Percentiles rank a stretch among this genome's conserved stretches.
phyloP scores from a whole-genome alignment of 2,329 filamentous ascomycete species.

The Penicillium griseofulvum region DNA sequence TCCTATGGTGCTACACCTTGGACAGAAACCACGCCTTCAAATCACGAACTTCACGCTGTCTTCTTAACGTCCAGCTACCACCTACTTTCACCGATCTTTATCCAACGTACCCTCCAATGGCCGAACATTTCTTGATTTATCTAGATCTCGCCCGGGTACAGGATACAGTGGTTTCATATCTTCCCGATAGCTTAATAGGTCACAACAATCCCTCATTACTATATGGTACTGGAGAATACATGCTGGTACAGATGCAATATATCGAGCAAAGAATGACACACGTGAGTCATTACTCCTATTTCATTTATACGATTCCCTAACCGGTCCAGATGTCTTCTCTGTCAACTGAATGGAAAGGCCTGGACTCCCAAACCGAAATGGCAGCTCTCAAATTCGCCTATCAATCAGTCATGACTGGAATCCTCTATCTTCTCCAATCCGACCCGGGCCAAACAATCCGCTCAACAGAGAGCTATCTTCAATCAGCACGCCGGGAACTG shows the following conservation, averaged over 20 bases:
- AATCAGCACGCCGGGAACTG: slow-evolving; percentile 22
- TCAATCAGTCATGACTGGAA: slow-evolving; percentile 21
- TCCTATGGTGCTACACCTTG: slow-evolving; percentile 25
- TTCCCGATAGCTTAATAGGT: not conserved
- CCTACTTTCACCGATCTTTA: not conserved
- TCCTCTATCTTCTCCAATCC: slow-evolving; percentile 18
- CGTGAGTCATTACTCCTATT: not conserved
- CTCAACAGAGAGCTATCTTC: slow-evolving; percentile 12
- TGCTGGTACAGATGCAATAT: slow-evolving; percentile 14
- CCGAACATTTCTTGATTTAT: slow-evolving; percentile 17
- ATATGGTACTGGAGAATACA: not conserved
- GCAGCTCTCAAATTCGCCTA: slow-evolving; percentile 20
- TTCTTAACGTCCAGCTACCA: slow-evolving; percentile 7
- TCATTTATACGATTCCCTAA: not conserved
- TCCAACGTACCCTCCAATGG: not conserved
- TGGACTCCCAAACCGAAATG: slow-evolving; percentile 19
- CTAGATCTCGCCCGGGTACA: slow-evolving; percentile 20
- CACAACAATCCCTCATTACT: not conserved
- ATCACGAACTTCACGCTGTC: slow-evolving; percentile 7
- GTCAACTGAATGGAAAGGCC: slow-evolving; percentile 18
- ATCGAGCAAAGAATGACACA: slow-evolving; percentile 13
- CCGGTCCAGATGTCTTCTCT: slow-evolving; percentile 9
- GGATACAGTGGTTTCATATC: slow-evolving; percentile 14
- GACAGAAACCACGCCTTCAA: slow-evolving; percentile 25
- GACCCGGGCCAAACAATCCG: not conserved